phyloP scores from a whole-genome alignment of 441 rosid species.

The Gossypium lobatum region DNA sequence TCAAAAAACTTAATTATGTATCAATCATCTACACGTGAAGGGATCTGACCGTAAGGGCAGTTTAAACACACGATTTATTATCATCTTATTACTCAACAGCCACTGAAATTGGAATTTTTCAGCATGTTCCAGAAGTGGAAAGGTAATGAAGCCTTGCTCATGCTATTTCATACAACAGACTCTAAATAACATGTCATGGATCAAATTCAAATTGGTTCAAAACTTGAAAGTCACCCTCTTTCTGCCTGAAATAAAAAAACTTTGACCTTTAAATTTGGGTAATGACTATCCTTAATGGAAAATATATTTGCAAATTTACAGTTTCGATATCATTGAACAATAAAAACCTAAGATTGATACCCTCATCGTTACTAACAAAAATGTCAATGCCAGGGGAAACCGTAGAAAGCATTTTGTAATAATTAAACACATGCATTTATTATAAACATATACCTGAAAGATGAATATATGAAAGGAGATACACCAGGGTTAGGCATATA shows the following conservation, averaged over 20 bases:
- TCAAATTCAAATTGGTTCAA: neutral
- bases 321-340: neutral
- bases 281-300: neutral
- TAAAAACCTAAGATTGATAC: neutral
- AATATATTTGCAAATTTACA: neutral
- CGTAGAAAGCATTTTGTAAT: constrained; percentile 13
- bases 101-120: neutral
- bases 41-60: neutral
- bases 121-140: neutral
- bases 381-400: constrained; percentile 11
- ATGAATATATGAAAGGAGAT: constrained; percentile 83
- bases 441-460: constrained; percentile 57
- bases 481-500: constrained; percentile 63
- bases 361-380: neutral
- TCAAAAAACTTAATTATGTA: neutral
- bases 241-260: neutral
- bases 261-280: neutral
- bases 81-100: neutral
- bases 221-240: neutral
- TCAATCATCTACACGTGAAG: neutral
- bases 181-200: neutral
- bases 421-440: constrained; percentile 40
- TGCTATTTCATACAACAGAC: neutral
- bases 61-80: neutral
- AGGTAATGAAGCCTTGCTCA: neutral